Evolutionary conservation across 176 grass and related monocot species (phyloP).

Genomic region (Juncus effusus): DNA sequence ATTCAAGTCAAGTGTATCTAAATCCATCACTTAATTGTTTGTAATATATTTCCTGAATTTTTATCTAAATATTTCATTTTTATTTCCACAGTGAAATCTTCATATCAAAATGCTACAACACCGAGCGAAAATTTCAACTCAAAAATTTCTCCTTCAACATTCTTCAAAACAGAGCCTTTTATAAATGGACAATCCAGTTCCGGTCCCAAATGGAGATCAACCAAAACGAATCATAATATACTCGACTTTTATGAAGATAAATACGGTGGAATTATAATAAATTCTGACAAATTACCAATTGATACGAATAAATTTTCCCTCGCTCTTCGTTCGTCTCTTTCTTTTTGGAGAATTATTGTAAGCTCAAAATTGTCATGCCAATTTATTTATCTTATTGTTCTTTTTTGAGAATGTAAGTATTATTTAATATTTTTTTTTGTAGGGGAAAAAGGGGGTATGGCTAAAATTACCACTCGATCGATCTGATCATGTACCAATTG

Average conservation of each 20-base stretch:
- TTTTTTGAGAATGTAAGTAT: constrained; percentile 10
- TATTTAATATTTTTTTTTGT: constrained; percentile 1
- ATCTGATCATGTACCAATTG: constrained; percentile 72
- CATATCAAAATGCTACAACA: constrained; percentile 29
- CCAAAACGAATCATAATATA: constrained; percentile 40
- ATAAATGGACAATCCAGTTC: constrained; percentile 29
- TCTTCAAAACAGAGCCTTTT: constrained; percentile 24
- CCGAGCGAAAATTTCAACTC: constrained; percentile 29
- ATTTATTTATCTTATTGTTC: background rate
- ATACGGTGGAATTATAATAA: constrained; percentile 83
- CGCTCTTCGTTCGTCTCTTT: constrained; percentile 59
- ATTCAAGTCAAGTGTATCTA: no score
- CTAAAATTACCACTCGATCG: constrained; percentile 60
- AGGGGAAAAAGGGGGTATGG: constrained; percentile 99
- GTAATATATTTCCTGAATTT: no score
- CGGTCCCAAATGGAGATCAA: constrained; percentile 18
- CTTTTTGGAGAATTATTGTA: constrained; percentile 66
- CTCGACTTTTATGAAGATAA: constrained; percentile 71
- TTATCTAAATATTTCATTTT: background rate
- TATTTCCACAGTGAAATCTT: constrained; percentile 29
- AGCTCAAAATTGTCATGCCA: constrained; percentile 17
- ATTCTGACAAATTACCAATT: constrained; percentile 49
- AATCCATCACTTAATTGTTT: no score
- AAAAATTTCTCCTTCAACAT: background rate
- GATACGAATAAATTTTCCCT: constrained; percentile 47